Conservation (phyloP, 2,329 filamentous ascomycete species). For the Cordyceps sp. region DNA sequence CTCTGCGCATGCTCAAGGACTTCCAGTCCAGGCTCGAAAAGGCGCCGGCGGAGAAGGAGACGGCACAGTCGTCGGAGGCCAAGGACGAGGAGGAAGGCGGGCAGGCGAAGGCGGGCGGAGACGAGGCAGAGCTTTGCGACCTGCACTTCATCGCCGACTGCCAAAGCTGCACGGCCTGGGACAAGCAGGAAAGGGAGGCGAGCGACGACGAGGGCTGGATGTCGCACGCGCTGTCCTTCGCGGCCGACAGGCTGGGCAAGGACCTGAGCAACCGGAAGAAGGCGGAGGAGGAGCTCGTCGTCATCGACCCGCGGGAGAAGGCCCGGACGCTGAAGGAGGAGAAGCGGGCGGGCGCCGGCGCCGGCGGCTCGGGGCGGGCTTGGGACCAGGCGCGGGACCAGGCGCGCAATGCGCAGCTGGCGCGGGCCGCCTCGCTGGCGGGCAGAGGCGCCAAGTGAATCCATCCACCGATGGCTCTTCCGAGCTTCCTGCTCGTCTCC, state of each 20-base stretch:
- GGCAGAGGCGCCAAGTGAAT: conserved; percentile 39
- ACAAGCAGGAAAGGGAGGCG: conserved; percentile 43
- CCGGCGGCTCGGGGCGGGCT: conserved; percentile 35
- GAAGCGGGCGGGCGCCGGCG: conserved; percentile 36
- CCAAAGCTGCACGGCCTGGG: conserved; percentile 80
- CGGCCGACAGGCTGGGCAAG: conserved; percentile 80
- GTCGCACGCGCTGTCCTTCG: conserved; percentile 70
- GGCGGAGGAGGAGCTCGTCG: conserved; percentile 77
- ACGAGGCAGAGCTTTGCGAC: conserved; percentile 69
- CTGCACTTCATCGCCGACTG: conserved; percentile 93
- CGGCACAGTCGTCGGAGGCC: conserved; percentile 20
- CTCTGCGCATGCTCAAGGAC: conserved; percentile 55
- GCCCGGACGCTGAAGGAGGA: conserved; percentile 54
- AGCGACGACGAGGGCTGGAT: conserved; percentile 63
- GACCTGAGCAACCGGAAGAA: conserved; percentile 81
- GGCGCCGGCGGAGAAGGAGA: conserved; percentile 24
- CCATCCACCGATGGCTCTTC: too few species aligned
- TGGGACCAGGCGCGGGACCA: conserved; percentile 34
- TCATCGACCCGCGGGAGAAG: conserved; percentile 83
- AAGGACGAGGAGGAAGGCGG: conserved; percentile 10
- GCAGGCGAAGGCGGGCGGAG: conserved; percentile 23
- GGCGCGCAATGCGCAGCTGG: conserved; percentile 38
- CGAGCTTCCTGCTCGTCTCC: too few species aligned
- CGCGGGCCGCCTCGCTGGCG: conserved; percentile 32
- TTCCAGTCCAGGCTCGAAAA: conserved; percentile 66